Percentiles rank a stretch among this genome's conserved stretches.
Conservation (phyloP, 192 early-diverging fungal species). For the Cetraspora pellucida region DNA sequence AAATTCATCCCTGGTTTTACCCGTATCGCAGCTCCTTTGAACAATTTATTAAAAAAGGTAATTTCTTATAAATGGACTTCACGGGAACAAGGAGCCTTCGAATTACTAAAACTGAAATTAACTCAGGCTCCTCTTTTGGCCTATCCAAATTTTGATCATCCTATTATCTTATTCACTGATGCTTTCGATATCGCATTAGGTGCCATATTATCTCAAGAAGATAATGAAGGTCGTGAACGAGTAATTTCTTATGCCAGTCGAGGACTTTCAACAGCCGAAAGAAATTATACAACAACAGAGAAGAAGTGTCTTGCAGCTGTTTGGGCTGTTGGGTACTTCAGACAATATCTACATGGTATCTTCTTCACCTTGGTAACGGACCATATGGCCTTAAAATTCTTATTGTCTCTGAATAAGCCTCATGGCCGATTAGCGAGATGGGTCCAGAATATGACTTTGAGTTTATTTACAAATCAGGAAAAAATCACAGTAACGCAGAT, state of each 20-base stretch:
- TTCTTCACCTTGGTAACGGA: conserved; percentile 24
- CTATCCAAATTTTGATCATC: conserved; percentile 7
- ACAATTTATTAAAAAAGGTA: not conserved
- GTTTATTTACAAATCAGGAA: too few species aligned
- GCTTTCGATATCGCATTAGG: not conserved
- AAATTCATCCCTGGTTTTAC: not conserved
- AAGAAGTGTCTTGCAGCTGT: conserved; percentile 29
- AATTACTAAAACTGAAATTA: not conserved
- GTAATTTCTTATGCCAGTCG: conserved; percentile 13
- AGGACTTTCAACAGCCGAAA: not conserved
- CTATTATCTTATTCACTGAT: conserved; percentile 26
- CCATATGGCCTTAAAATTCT: conserved; percentile 11
- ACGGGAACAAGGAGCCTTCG: not conserved
- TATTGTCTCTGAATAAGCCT: too few species aligned
- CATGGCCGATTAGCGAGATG: too few species aligned
- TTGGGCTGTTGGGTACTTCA: conserved; percentile 30
- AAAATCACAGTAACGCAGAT: too few species aligned
- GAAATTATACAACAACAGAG: conserved; percentile 14
- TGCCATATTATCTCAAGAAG: not conserved
- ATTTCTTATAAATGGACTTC: not conserved
- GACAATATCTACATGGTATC: conserved; percentile 16
- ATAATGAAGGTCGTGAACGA: not conserved
- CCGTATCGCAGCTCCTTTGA: not conserved
- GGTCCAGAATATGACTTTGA: too few species aligned
- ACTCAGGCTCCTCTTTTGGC: not conserved